Conservation (phyloP, 148 eudicot genomes). For the Chenopodium formosanum region DNA sequence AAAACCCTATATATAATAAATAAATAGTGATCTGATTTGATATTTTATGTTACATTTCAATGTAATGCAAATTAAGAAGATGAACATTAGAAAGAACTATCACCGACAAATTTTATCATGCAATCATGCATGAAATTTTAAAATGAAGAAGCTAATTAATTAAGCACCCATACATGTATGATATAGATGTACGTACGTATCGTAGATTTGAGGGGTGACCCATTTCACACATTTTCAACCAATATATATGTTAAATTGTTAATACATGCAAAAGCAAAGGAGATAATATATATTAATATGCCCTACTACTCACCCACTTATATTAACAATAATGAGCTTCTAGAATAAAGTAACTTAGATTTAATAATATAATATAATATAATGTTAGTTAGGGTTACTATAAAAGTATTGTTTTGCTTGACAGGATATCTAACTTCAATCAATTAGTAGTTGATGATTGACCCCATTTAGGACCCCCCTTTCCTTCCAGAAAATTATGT, state of each 20-base stretch:
- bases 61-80: not conserved
- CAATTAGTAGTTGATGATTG: slow-evolving; percentile 20
- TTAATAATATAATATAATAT: not conserved
- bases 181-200: not conserved
- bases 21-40: not conserved
- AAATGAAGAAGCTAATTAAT: not conserved
- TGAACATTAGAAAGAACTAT: not conserved
- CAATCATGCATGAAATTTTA: not conserved
- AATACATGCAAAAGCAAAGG: slow-evolving; percentile 12
- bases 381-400: slow-evolving; percentile 16
- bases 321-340: slow-evolving; percentile 10
- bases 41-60: not conserved
- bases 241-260: not conserved
- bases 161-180: not conserved
- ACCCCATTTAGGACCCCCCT: not conserved
- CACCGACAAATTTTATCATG: not conserved
- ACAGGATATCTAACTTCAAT: slow-evolving; percentile 16
- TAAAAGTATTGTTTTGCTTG: not conserved
- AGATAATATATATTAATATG: not conserved
- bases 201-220: not conserved
- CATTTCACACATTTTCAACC: not conserved
- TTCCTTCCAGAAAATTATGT: not conserved
- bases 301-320: slow-evolving; percentile 16
- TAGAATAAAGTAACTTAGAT: slow-evolving; percentile 12
- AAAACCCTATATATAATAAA: too few species aligned